Percentiles rank a stretch among this genome's conserved stretches.
Evolutionary conservation across 768 basidiomycete species (phyloP).

Genomic region (Kwoniella botswanensis): DNA sequence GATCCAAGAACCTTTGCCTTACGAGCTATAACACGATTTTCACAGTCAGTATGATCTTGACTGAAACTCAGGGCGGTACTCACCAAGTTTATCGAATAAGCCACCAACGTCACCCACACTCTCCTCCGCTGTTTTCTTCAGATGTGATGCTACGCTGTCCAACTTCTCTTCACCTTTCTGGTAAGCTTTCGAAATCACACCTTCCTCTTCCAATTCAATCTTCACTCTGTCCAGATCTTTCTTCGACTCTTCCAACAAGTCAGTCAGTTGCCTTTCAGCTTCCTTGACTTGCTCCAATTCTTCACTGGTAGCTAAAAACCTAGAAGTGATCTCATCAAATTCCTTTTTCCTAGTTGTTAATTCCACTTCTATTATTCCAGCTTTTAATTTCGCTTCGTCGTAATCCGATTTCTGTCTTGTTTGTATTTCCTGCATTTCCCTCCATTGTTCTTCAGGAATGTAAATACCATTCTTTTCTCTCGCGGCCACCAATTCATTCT

Average conservation of each 20-base stretch:
- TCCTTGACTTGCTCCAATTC: conserved; percentile 67
- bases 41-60: not conserved
- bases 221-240: conserved; percentile 68
- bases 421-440: conserved; percentile 75
- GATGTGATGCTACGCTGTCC: conserved; percentile 71
- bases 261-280: conserved; percentile 61
- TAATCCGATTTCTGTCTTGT: conserved; percentile 76
- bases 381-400: conserved; percentile 79
- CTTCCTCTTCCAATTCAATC: conserved; percentile 75
- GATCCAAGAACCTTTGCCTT: conserved; percentile 68
- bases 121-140: conserved; percentile 72
- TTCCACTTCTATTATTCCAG: conserved; percentile 78
- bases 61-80: conserved; percentile 37
- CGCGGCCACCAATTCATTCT: conserved; percentile 77
- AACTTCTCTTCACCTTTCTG: conserved; percentile 73
- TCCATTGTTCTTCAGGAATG: conserved; percentile 89
- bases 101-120: conserved; percentile 72
- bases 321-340: conserved; percentile 83
- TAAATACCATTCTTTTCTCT: conserved; percentile 96
- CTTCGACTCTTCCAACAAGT: conserved; percentile 65
- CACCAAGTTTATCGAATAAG: conserved; percentile 83
- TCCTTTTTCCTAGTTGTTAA: conserved; percentile 80
- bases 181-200: conserved; percentile 75
- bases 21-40: conserved; percentile 65
- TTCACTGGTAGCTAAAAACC: conserved; percentile 74